A percentile compares a stretch with the other conserved stretches of the same genome.
Conservation (phyloP, 176 grass and related monocot species). For the Microstegium vimineum region DNA sequence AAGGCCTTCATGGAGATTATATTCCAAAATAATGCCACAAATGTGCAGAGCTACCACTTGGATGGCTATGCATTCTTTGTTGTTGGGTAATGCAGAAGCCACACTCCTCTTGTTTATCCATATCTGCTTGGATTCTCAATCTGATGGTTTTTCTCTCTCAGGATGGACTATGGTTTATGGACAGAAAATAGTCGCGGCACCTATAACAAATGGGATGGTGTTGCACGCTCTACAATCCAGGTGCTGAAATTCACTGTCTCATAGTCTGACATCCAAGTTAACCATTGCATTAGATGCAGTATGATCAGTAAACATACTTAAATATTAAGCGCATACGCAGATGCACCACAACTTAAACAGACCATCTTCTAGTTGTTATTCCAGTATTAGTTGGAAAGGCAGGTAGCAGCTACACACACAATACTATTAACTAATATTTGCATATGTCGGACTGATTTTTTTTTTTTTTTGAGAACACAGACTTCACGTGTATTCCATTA, state of each 20-base stretch:
- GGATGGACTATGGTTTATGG: slow-evolving; percentile 93
- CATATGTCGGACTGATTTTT: no score
- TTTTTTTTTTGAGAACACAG: no score
- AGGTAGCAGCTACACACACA: not conserved
- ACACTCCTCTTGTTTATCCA: slow-evolving; percentile 1
- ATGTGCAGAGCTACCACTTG: slow-evolving; percentile 83
- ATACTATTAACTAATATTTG: no score
- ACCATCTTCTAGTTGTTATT: not conserved
- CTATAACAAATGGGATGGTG: slow-evolving; percentile 99
- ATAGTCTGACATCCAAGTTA: not conserved
- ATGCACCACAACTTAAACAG: not conserved
- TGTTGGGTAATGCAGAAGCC: slow-evolving; percentile 58
- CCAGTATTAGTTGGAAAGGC: not conserved
- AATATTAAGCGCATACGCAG: not conserved
- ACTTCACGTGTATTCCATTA: no score
- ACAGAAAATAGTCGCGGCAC: slow-evolving; percentile 86
- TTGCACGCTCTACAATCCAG: slow-evolving; percentile 89
- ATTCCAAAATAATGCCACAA: slow-evolving; percentile 88
- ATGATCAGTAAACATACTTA: not conserved
- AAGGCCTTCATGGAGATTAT: slow-evolving; percentile 96
- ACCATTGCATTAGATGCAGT: not conserved
- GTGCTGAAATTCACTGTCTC: slow-evolving; percentile 16
- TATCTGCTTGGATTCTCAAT: not conserved
- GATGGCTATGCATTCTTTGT: slow-evolving; percentile 97
- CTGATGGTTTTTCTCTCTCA: slow-evolving; percentile 13